phyloP scores from a whole-genome alignment of 805 yeast genomes.

The Hanseniaspora valbyensis region DNA sequence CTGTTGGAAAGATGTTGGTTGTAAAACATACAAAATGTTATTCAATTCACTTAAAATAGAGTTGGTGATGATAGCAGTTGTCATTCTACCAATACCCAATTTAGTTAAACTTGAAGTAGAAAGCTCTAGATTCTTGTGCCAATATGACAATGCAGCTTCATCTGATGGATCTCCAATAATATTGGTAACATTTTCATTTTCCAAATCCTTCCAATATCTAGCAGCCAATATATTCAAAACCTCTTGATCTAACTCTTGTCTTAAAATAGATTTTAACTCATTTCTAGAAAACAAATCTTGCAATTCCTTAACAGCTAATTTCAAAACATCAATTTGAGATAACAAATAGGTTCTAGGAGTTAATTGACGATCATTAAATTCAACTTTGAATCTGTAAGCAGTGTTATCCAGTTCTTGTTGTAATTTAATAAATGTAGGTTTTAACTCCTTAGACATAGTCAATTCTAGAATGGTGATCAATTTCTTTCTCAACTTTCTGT shows the following conservation, averaged over 20 bases:
- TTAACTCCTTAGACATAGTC: slow-evolving; percentile 79
- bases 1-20: slow-evolving; percentile 60
- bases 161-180: slow-evolving; percentile 29
- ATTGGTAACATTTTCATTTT: slow-evolving; percentile 27
- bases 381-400: slow-evolving; percentile 84
- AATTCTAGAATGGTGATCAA: slow-evolving; percentile 77
- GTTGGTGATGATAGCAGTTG: slow-evolving; percentile 73
- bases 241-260: slow-evolving; percentile 78
- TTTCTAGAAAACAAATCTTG: slow-evolving; percentile 71
- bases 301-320: slow-evolving; percentile 76
- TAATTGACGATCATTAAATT: slow-evolving; percentile 84
- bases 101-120: slow-evolving; percentile 78
- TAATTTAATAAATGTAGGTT: slow-evolving; percentile 76
- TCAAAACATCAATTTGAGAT: slow-evolving; percentile 77
- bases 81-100: slow-evolving; percentile 82
- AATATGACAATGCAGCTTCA: slow-evolving; percentile 37
- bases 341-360: slow-evolving; percentile 93
- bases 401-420: slow-evolving; percentile 90
- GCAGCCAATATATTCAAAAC: slow-evolving; percentile 79
- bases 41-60: slow-evolving; percentile 69
- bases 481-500: slow-evolving; percentile 62
- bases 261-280: slow-evolving; percentile 66
- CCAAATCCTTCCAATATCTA: slow-evolving; percentile 69
- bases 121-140: slow-evolving; percentile 80
- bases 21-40: slow-evolving; percentile 58